phyloP scores from a whole-genome alignment of 495 filamentous ascomycete genomes.

The Hypoxylon rickii region DNA sequence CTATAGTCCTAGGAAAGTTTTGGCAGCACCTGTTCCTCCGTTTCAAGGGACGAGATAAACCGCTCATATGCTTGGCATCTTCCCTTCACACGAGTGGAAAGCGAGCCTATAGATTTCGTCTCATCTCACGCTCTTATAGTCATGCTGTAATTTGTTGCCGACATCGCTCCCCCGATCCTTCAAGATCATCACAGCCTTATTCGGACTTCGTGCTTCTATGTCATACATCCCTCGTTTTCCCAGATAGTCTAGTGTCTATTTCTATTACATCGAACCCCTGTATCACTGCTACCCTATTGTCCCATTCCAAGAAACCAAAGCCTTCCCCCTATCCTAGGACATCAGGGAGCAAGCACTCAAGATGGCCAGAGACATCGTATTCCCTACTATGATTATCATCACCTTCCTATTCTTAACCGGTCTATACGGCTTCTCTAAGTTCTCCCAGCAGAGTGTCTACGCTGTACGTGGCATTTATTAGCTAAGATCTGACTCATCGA shows the following conservation, averaged over 20 bases:
- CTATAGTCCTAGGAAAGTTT: no score
- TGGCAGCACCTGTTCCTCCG: no score
- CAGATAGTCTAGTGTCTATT: no score
- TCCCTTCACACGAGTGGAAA: neutral
- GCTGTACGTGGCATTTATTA: constrained; percentile 1
- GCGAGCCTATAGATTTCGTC: neutral
- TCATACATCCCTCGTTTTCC: no score
- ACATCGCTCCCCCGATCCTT: no score
- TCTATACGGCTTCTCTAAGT: constrained; percentile 22
- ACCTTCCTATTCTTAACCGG: constrained; percentile 8
- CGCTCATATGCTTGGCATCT: neutral
- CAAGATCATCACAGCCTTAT: no score
- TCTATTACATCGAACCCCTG: no score
- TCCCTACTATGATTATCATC: constrained; percentile 8
- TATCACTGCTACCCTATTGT: no score
- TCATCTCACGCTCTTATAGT: neutral
- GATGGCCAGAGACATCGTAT: constrained; percentile 7
- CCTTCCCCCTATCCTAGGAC: neutral
- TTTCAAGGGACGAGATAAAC: no score
- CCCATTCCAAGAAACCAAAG: no score
- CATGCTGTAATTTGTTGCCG: neutral
- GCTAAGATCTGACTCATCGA: neutral
- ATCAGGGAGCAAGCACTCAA: neutral
- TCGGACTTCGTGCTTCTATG: no score
- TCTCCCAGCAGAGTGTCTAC: constrained; percentile 9